Evolutionary conservation across 257 asterid species (phyloP).

Genomic region (Echium plantagineum): DNA sequence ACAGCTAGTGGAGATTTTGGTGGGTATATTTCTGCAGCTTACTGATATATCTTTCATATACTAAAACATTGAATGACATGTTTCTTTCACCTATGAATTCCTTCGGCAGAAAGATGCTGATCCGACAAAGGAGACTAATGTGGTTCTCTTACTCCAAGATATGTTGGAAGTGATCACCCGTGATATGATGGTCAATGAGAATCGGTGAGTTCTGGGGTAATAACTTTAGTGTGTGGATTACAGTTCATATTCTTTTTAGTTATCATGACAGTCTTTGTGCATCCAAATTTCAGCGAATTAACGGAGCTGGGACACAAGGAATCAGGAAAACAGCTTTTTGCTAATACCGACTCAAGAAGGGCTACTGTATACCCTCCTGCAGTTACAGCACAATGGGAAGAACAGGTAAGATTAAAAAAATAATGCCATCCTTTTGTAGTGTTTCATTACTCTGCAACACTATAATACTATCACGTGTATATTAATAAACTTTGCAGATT

Average conservation of each 20-base stretch:
- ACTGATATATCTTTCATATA: not conserved
- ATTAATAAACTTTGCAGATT: slow-evolving; percentile 41
- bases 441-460: not conserved
- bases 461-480: not conserved
- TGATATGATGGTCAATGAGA: slow-evolving; percentile 91
- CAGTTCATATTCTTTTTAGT: not conserved
- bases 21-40: slow-evolving; percentile 20
- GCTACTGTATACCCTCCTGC: slow-evolving; percentile 74
- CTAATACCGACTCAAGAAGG: slow-evolving; percentile 30
- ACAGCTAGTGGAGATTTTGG: slow-evolving; percentile 85
- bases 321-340: slow-evolving; percentile 80
- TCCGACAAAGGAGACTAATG: slow-evolving; percentile 61
- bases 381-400: slow-evolving; percentile 90
- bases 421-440: not conserved
- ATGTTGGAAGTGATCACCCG: slow-evolving; percentile 87
- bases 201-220: slow-evolving; percentile 43
- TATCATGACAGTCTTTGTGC: not conserved
- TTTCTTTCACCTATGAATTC: slow-evolving; percentile 7
- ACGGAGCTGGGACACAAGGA: slow-evolving; percentile 79
- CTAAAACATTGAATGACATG: slow-evolving; percentile 7
- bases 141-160: slow-evolving; percentile 87
- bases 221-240: not conserved
- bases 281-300: slow-evolving; percentile 42
- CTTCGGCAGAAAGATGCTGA: slow-evolving; percentile 63
- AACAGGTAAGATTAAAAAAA: slow-evolving; percentile 44